phyloP scores from a whole-genome alignment of 805 yeast genomes.

The Citeromyces matritensis region DNA sequence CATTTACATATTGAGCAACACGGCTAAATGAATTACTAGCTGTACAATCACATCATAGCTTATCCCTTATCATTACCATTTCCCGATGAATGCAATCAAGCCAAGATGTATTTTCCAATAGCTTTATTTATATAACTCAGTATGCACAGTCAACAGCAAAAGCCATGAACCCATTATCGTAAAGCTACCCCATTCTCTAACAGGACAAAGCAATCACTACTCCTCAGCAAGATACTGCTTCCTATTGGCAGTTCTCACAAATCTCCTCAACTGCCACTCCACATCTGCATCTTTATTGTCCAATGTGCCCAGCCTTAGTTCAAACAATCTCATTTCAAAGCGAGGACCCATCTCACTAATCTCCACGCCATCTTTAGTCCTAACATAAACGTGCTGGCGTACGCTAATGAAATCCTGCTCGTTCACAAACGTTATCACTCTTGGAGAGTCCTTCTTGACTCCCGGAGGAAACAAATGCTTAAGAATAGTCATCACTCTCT shows the following conservation, averaged over 20 bases:
- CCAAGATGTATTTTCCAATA: background rate
- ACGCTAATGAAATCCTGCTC: conserved; percentile 86
- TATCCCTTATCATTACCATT: no score
- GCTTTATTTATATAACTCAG: background rate
- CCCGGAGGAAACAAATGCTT: conserved; percentile 95
- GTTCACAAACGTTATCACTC: conserved; percentile 90
- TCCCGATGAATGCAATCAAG: conserved; percentile 1
- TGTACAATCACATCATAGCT: no score
- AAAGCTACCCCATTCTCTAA: conserved; percentile 1
- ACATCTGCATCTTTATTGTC: conserved; percentile 94
- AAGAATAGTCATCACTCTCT: conserved; percentile 64
- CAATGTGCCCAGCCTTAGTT: conserved; percentile 74
- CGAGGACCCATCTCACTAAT: conserved; percentile 97
- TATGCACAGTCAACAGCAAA: conserved; percentile 1
- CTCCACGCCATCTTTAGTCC: conserved; percentile 78
- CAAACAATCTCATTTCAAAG: conserved; percentile 90
- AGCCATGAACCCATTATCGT: background rate
- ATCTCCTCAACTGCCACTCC: conserved; percentile 93
- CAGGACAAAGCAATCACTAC: background rate
- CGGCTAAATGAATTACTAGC: no score
- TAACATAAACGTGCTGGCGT: conserved; percentile 88
- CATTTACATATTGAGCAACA: no score
- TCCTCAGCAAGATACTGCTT: conserved; percentile 59
- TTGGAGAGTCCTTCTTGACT: conserved; percentile 74
- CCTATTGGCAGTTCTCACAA: conserved; percentile 89